These are phyloP conservation scores for Fagopyrum tataricum DNA, from an alignment of 148 eudicot species.

Conservation along the genomic window DNA sequence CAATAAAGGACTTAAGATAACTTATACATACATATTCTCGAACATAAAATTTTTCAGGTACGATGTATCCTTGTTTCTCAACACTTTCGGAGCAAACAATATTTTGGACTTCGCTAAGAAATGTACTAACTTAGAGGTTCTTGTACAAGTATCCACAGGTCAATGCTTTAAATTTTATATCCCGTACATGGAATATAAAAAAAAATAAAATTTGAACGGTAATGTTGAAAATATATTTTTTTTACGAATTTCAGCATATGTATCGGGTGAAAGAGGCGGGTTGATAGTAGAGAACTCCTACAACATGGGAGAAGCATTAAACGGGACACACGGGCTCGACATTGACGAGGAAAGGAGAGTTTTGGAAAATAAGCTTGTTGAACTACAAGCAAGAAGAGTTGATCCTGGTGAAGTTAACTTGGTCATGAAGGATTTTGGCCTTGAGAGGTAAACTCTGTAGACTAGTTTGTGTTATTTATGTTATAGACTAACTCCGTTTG, in stretches of 20 bases:
- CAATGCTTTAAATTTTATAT: not conserved
- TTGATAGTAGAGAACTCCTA: conserved; percentile 24
- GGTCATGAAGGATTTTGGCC: conserved; percentile 35
- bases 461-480: no score
- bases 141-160: conserved; percentile 52
- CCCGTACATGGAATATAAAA: no score
- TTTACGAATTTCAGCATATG: conserved; percentile 26
- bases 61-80: conserved; percentile 36
- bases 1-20: no score
- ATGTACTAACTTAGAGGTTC: conserved; percentile 34
- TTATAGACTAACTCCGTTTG: no score
- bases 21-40: no score
- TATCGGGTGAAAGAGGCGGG: conserved; percentile 29
- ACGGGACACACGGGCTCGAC: conserved; percentile 23
- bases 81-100: conserved; percentile 42
- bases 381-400: conserved; percentile 19
- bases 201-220: no score
- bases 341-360: conserved; percentile 27
- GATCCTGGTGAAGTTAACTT: conserved; percentile 19
- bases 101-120: conserved; percentile 39
- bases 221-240: no score
- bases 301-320: conserved; percentile 22
- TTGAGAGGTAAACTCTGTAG: conserved; percentile 37
- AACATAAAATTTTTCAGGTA: no score
- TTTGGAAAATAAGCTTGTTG: conserved; percentile 20